Percentiles rank a stretch among this genome's conserved stretches.
Evolutionary conservation across 331 rosid species (phyloP).

Genomic region (Pyrus hybrid): DNA sequence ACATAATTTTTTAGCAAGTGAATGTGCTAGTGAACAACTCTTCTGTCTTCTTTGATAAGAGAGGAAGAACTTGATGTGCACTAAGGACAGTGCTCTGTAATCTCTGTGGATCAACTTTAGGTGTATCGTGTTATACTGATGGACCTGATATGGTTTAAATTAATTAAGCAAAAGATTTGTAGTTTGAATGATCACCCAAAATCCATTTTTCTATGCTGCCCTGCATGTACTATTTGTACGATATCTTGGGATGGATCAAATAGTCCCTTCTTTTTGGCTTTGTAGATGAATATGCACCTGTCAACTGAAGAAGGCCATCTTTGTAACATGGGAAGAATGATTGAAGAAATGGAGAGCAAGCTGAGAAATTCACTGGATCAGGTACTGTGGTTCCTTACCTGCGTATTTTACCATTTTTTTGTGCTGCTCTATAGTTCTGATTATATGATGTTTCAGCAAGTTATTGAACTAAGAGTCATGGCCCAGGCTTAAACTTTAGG

Average conservation of each 20-base stretch:
- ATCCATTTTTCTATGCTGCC: neutral
- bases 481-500: too few species aligned
- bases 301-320: conserved; percentile 84
- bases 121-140: neutral
- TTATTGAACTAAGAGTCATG: neutral
- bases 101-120: neutral
- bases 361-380: conserved; percentile 93
- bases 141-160: neutral
- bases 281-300: conserved; percentile 79
- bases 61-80: neutral
- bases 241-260: neutral
- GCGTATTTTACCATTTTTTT: neutral
- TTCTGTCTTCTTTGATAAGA: neutral
- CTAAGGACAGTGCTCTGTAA: neutral
- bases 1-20: neutral
- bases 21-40: neutral
- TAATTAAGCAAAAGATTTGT: neutral
- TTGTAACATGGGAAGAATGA: conserved; percentile 97
- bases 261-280: neutral
- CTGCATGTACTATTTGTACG: neutral
- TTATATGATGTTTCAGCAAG: neutral
- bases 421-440: neutral
- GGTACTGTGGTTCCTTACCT: conserved; percentile 29
- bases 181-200: neutral
- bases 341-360: conserved; percentile 97